Base-by-base conservation (phyloP, 2,329 filamentous ascomycete species). In the Paraphoma sp. region DNA sequence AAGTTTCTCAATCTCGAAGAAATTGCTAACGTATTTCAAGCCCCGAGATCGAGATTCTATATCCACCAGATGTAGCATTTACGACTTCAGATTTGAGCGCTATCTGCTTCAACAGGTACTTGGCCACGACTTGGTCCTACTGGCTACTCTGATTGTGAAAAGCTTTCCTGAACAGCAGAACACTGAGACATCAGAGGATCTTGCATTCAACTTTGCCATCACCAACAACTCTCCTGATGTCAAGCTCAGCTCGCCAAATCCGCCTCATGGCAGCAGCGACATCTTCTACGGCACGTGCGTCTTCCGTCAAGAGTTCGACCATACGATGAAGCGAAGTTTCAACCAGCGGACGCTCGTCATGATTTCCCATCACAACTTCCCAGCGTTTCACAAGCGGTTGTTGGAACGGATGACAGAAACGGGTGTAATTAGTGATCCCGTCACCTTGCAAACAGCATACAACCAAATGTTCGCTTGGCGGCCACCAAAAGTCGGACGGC, bases 141-240 rank as follows among this genome's bases (percentile, higher is more conserved):
- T 28, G 40, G 8, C 12, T 9, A n/a, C 23, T 54, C 62, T 69
- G 56, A 71, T 12, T 31, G 18, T 44, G 7, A 42, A 36, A 53
- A 77, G 76, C 64, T 79, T 79, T 48, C 77, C 77, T 3, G 77
- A 79, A 54, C 74, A 78, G 47, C 76, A 79, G 47, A 78, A 78
- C 48, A 73, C 73, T 3, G 77, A 79, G 51, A 76, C 73, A 0
- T 68, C 68, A 11, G 72, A 75, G 45, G 76, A 78, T 56, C 60
- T 79, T 10, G 60, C 67, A 6, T 79, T 79, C 65, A 73, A 77
- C 56, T 79, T 78, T 58, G 71, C 73, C 47, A 70, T 79, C 42
- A 69, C 64, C 50, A 79, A 79, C 60, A 75, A 76, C 59, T 79
- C 77, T 8, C 87, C 88, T 3, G 87, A 89, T 57, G 85, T 91